A percentile compares a stretch with the other conserved stretches of the same genome.
phyloP scores from a whole-genome alignment of 306 rosid genomes.

The Hylodesmum podocarpum region DNA sequence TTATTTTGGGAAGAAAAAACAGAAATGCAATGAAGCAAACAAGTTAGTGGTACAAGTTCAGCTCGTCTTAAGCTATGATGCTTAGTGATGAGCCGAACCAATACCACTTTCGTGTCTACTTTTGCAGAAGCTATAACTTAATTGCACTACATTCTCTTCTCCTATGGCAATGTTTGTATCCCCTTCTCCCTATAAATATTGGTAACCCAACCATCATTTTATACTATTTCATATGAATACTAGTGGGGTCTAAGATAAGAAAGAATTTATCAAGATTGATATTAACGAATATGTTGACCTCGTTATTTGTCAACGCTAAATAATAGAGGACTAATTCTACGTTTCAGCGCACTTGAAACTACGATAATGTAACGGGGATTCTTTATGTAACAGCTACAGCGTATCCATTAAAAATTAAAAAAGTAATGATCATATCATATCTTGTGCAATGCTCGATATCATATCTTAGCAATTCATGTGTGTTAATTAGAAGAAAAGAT shows the following conservation, averaged over 20 bases:
- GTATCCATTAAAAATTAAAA: too few species aligned
- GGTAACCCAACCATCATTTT: not conserved
- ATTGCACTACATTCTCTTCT: not conserved
- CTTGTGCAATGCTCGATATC: too few species aligned
- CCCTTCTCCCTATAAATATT: not conserved
- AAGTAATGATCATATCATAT: too few species aligned
- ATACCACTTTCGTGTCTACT: not conserved
- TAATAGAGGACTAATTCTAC: not conserved
- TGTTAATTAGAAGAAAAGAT: too few species aligned
- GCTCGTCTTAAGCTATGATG: not conserved
- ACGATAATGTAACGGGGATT: too few species aligned
- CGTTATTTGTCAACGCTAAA: not conserved
- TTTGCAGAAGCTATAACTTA: not conserved
- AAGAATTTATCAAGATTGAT: not conserved
- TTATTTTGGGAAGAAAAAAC: too few species aligned
- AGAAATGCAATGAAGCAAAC: not conserved
- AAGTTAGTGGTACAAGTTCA: not conserved
- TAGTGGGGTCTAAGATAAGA: not conserved
- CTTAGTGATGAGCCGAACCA: not conserved
- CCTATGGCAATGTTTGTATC: not conserved
- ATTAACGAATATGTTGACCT: not conserved
- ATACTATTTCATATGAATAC: not conserved
- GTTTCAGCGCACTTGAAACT: too few species aligned
- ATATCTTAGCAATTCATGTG: too few species aligned
- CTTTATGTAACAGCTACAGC: too few species aligned